Percentiles rank a stretch among this genome's conserved stretches.
Evolutionary conservation across 2,329 filamentous ascomycete species (phyloP).

Genomic region (Cadophora sp.): DNA sequence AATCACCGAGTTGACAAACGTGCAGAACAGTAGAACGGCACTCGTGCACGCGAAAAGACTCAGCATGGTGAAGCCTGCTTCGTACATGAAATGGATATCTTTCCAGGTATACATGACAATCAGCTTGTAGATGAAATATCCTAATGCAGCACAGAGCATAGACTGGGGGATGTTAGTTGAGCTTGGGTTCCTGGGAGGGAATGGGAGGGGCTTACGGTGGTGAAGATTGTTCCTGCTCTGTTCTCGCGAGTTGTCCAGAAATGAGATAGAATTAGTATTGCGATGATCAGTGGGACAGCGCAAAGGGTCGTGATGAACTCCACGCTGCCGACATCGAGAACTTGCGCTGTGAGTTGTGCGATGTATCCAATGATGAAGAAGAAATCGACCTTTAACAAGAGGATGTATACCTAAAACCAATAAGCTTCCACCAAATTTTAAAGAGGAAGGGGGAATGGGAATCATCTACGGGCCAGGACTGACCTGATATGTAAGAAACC

Average conservation of each 20-base stretch:
- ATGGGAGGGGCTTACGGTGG: neutral
- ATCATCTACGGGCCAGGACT: no score
- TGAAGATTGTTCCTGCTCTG: slow-evolving; percentile 8
- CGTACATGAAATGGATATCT: slow-evolving; percentile 3
- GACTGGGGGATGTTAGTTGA: neutral
- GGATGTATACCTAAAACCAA: slow-evolving; percentile 2
- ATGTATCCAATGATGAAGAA: slow-evolving; percentile 19
- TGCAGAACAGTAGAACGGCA: neutral
- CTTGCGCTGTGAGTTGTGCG: slow-evolving; percentile 3
- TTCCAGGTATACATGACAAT: slow-evolving; percentile 11
- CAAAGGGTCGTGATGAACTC: slow-evolving; percentile 11
- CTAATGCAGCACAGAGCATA: neutral
- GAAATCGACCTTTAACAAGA: slow-evolving; percentile 14
- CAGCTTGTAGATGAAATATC: slow-evolving; percentile 11
- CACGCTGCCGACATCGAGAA: neutral
- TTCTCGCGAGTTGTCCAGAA: slow-evolving; percentile 12
- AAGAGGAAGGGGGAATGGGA: no score
- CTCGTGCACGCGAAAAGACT: neutral
- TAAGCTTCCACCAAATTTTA: no score
- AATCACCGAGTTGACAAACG: slow-evolving; percentile 5
- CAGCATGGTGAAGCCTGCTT: slow-evolving; percentile 8
- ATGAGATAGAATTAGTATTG: slow-evolving; percentile 3
- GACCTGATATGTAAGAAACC: slow-evolving; percentile 15
- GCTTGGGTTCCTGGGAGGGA: neutral
- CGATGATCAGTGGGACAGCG: slow-evolving; percentile 10